Evolutionary conservation across 2,329 filamentous ascomycete genomes (phyloP), one percentile per base, ranked within the genome.

Genomic region (Botrytis deweyae): DNA sequence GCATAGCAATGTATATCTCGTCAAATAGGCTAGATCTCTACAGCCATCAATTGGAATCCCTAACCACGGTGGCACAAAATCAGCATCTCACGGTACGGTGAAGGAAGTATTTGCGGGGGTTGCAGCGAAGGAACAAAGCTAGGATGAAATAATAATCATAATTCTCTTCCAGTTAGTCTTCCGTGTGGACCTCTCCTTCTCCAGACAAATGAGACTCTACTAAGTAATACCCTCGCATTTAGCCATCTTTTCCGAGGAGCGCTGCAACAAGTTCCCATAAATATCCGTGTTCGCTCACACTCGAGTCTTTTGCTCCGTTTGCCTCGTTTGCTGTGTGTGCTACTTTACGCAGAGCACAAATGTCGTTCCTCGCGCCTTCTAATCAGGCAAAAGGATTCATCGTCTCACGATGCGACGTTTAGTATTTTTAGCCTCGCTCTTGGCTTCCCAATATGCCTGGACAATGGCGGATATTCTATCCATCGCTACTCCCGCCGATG

Each of bases 391-490:
- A 55, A 59, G 38, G 44, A 67, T 42, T 42, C 49, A 44, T 33
- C 29, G 22, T 59, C 46, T 67, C 70, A 67, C 62, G 46, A 72
- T 72, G 70, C 70, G 38, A 67, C 62, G 22, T 67, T 46, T 72
- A 58, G 38, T 67, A 9, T 20, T 40, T 33, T 59, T 40, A 42
- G 52, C 29, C 38, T 72, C 33, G 29, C 6, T 72, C 38, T 55
- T 67, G 20, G 62, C 62, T 44, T 72, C 70, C 16, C 70, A 55
- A 36, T 59, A 55, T 58, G 36, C 36, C 46, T 16, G 29, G 29
- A 66, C 62, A 42, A 36, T 67, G n/a, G 70, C 70, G 49, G 65
- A 73, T 69, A 46, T 62, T 42, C 64, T 73, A 36, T 73, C 64
- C 63, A 14, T 73, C 33, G 25, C 70, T 29, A 36, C 64, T 10